Percentiles rank a stretch among this genome's conserved stretches.
Evolutionary conservation across 2,329 filamentous ascomycete species (phyloP).

Genomic region (Pyrenochaeta sp.): DNA sequence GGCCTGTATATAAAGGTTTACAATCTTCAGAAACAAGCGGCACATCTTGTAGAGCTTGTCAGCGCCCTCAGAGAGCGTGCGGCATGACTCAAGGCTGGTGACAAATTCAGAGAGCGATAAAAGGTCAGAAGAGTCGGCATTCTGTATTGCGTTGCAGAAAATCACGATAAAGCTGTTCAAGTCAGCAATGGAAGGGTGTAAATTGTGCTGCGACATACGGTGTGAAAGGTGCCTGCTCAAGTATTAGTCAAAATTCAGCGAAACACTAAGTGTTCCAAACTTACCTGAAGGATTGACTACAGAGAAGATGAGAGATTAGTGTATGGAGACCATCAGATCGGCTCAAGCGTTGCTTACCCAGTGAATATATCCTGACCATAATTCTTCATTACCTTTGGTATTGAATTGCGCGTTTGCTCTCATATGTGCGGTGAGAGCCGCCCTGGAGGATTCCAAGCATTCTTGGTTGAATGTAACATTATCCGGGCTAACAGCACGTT

Average conservation of each 20-base stretch:
- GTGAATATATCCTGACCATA: constrained; percentile 46
- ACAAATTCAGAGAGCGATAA: constrained; percentile 64
- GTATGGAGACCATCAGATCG: no score
- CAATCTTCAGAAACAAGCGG: constrained; percentile 67
- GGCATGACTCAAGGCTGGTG: constrained; percentile 60
- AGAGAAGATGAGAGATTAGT: background rate
- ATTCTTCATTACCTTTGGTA: constrained; percentile 37
- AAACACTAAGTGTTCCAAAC: no score
- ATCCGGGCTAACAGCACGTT: constrained; percentile 41
- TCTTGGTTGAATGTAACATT: constrained; percentile 40
- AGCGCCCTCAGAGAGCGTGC: constrained; percentile 64
- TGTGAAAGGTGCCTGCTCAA: constrained; percentile 57
- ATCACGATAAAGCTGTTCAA: constrained; percentile 53
- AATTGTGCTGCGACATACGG: constrained; percentile 34
- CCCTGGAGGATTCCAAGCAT: constrained; percentile 41
- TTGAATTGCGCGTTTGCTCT: constrained; percentile 40
- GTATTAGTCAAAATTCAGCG: constrained; percentile 35
- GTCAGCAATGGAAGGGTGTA: background rate
- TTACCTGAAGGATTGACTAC: constrained; percentile 9
- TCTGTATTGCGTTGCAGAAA: constrained; percentile 60
- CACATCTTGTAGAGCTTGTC: constrained; percentile 69
- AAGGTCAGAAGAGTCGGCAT: constrained; percentile 61
- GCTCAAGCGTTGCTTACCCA: no score
- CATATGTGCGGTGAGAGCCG: constrained; percentile 40
- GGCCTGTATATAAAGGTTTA: constrained; percentile 67